Evolutionary conservation across 192 early-diverging fungal genomes (phyloP), one percentile per base, ranked within the genome.

Genomic region (Coemansia sp.): DNA sequence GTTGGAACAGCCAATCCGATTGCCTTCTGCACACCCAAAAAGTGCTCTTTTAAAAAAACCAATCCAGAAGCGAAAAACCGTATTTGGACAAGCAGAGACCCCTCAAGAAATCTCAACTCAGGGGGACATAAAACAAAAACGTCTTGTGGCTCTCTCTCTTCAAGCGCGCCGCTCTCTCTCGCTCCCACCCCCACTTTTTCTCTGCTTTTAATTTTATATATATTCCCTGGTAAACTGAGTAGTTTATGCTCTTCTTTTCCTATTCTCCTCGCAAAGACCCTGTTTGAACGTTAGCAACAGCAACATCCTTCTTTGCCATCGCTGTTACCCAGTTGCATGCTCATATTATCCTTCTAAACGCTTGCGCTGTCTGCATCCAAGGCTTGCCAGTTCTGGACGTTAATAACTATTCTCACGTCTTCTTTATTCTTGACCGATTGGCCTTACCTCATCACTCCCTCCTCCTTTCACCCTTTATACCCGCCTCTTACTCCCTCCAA

Each of bases 361-460:
- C n/a, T 49, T 51, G n/a, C 24, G 46, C 23, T 44, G 36, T 5
- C 59, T 41, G 59, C 36, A 60, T 41, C 20, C 35, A 60, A 38
- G 12, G 1, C 30, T 30, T 30, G 30, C 39, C 7, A 41, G 12
- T 12, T 46, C 44, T 46, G 44, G 11, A 15, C 18, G 44, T 14
- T 14, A 46, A 46, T 46, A 46, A 1, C 44, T 18, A 46, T 46
- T 46, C 5, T 46, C 44, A 14, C 44, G 44, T 46, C 14, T 14
- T 46, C 44, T 46, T 46, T 46, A 46, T 35, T 35, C 55, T 57
- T 57, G 24, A 55, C 52, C 52, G 52, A 23, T 55, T 46, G 44
- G 35, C 55, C 20, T 30, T n/a, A n/a, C n/a, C n/a, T n/a, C n/a
- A n/a, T n/a, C n/a, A n/a, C n/a, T 26, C 24, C 7, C 24, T 8